Evolutionary conservation across 2,329 filamentous ascomycete species (phyloP).

Genomic region (Amylocarpus encephaloides): DNA sequence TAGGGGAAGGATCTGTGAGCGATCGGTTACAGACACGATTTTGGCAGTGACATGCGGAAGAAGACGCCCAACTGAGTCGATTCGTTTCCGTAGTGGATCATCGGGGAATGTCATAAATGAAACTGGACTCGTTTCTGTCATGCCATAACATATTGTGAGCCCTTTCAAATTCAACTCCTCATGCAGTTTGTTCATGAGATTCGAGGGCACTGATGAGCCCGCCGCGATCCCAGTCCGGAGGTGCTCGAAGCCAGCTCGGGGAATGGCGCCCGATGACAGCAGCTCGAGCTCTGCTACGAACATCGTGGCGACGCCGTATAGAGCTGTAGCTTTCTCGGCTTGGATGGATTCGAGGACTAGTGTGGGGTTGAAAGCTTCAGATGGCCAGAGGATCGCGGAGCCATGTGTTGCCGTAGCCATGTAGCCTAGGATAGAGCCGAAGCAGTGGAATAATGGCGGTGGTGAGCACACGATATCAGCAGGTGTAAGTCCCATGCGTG

Average conservation of each 20-base stretch:
- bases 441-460: conserved; percentile 84
- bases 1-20: conserved; percentile 51
- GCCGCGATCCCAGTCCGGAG: conserved; percentile 89
- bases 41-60: conserved; percentile 78
- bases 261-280: conserved; percentile 45
- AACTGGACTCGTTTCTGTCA: conserved; percentile 39
- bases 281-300: conserved; percentile 82
- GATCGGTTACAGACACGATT: conserved; percentile 65
- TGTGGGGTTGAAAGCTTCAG: conserved; percentile 76
- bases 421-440: conserved; percentile 86
- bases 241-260: conserved; percentile 50
- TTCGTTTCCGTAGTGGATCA: conserved; percentile 59
- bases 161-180: conserved; percentile 68
- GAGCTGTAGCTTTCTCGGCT: conserved; percentile 50
- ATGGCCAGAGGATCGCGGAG: conserved; percentile 75
- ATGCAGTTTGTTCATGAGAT: conserved; percentile 73
- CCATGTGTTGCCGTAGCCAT: conserved; percentile 89
- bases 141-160: conserved; percentile 78
- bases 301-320: conserved; percentile 95
- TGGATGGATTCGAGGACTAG: conserved; percentile 54
- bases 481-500: conserved; percentile 73
- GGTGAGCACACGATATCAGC: conserved; percentile 76
- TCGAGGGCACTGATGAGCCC: conserved; percentile 75
- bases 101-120: conserved; percentile 62
- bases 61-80: conserved; percentile 67